These are phyloP conservation scores for Penstemon eatonii DNA, from an alignment of 257 asterid genomes.

Conservation along the genomic window DNA sequence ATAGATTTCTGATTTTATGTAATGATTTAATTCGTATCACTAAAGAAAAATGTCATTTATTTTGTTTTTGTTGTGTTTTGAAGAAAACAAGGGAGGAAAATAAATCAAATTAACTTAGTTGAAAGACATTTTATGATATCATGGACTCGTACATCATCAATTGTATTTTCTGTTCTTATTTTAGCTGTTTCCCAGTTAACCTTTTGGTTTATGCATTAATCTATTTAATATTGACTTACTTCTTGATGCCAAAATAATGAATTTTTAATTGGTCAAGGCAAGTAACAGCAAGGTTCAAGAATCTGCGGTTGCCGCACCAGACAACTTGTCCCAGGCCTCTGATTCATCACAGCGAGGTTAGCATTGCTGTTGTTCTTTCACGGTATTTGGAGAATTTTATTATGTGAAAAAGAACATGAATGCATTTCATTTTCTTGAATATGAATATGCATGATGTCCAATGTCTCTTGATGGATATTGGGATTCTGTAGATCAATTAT, in stretches of 20 bases:
- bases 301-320: slow-evolving; percentile 40
- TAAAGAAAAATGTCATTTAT: no score
- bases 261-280: slow-evolving; percentile 37
- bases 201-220: no score
- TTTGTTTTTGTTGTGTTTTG: no score
- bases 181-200: no score
- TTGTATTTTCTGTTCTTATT: no score
- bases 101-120: neutral
- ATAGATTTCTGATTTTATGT: no score
- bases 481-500: no score
- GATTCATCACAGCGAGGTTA: slow-evolving; percentile 45
- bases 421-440: neutral
- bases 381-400: neutral
- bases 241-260: neutral
- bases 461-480: no score
- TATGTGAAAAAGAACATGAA: neutral
- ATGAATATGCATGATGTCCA: neutral
- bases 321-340: slow-evolving; percentile 46
- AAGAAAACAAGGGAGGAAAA: no score
- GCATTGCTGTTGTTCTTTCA: slow-evolving; percentile 3
- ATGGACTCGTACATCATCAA: no score
- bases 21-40: no score
- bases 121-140: neutral
- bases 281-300: slow-evolving; percentile 45
- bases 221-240: neutral